Evolutionary conservation across 495 filamentous ascomycete genomes (phyloP).

Genomic region (Aspergillus hancockii): DNA sequence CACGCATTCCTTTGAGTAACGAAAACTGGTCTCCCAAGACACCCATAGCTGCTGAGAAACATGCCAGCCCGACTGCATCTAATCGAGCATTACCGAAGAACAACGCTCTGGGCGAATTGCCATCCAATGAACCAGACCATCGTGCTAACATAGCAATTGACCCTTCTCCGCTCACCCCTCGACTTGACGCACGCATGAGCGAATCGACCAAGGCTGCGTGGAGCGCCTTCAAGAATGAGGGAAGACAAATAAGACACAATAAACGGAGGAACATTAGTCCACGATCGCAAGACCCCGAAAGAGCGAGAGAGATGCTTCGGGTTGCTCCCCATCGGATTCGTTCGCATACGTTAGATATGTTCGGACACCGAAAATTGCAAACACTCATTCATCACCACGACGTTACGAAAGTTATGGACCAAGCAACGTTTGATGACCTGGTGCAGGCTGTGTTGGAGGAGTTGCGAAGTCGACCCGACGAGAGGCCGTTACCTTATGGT

Average conservation of each 20-base stretch:
- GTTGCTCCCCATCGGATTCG: conserved; percentile 77
- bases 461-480: not conserved
- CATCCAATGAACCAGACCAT: conserved; percentile 32
- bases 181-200: not conserved
- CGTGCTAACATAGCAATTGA: conserved; percentile 17
- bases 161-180: not conserved
- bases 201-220: not conserved
- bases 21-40: conserved; percentile 28
- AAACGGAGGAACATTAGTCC: conserved; percentile 37
- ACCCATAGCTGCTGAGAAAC: not conserved
- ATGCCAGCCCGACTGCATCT: conserved; percentile 11
- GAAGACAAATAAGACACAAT: conserved; percentile 19
- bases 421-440: not conserved
- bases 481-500: conserved; percentile 9
- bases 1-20: conserved; percentile 19
- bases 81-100: conserved; percentile 26
- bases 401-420: not conserved
- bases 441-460: not conserved
- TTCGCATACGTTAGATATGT: conserved; percentile 72
- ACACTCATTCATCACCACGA: conserved; percentile 22
- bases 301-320: conserved; percentile 61
- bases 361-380: conserved; percentile 67
- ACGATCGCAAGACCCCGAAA: conserved; percentile 46
- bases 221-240: conserved; percentile 29
- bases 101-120: conserved; percentile 30